Evolutionary conservation across 441 rosid species (phyloP).

Genomic region (Euphorbia schlechtendalii): DNA sequence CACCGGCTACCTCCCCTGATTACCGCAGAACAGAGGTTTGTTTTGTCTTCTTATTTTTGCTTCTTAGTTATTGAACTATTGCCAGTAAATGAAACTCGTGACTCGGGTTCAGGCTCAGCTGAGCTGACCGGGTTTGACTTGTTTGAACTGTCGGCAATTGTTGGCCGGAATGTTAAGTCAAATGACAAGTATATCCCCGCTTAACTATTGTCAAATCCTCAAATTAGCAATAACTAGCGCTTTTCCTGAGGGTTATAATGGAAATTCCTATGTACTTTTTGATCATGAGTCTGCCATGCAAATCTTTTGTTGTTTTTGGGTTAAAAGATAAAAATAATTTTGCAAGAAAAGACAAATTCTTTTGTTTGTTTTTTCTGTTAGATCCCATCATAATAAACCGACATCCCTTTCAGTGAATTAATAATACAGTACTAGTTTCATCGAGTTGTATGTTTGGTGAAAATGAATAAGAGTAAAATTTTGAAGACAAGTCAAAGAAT

Average conservation of each 20-base stretch:
- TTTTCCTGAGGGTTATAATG: constrained; percentile 20
- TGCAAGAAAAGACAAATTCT: constrained; percentile 33
- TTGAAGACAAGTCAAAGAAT: no score
- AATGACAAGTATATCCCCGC: constrained; percentile 32
- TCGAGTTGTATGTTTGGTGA: constrained; percentile 1
- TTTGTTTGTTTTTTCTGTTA: constrained; percentile 21
- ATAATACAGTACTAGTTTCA: no score
- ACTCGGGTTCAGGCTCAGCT: constrained; percentile 5
- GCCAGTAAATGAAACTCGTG: constrained; percentile 24
- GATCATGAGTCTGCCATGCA: no score
- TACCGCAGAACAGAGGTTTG: constrained; percentile 49
- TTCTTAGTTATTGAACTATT: neutral
- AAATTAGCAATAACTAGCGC: neutral
- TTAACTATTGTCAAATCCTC: neutral
- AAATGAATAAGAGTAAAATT: neutral
- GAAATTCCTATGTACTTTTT: no score
- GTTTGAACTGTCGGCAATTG: constrained; percentile 32
- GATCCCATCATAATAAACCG: constrained; percentile 21
- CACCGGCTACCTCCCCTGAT: constrained; percentile 56
- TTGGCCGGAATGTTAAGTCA: constrained; percentile 19
- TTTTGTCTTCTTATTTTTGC: constrained; percentile 6
- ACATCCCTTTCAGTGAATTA: no score
- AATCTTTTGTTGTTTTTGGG: constrained; percentile 22
- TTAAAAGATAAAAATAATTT: constrained; percentile 19
- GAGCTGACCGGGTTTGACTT: constrained; percentile 26